Evolutionary conservation across 805 yeast genomes (phyloP), one percentile per base, ranked within the genome.

Genomic region (Ascoidea rubescens): DNA sequence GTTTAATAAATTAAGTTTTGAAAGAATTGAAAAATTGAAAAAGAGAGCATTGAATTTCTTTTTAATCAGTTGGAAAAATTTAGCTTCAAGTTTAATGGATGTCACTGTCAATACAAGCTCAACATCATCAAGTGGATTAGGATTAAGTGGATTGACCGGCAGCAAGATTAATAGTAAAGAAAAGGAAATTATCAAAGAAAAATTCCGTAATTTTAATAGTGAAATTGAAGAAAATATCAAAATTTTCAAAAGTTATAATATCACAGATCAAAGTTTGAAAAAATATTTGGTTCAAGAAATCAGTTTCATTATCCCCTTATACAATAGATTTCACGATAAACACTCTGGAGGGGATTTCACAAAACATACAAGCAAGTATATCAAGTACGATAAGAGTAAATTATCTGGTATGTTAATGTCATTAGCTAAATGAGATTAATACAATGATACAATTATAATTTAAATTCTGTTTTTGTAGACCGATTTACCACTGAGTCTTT

Each of bases 251-350:
- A 72, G 73, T 49, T 83, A 79, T 63, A 77, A 76, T 53, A 73
- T 88, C 48, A 77, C 81, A 6, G 95, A 88, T 62, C 73, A 78
- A 4, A 74, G 74, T 46, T 71, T 91, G 64, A 80, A 80, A 55
- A 73, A 75, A 53, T 77, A 74, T 52, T 68, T 93, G 58, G 73
- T 79, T 14, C 77, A 78, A 52, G 97, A 91, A 60, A 60, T 81
- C 31, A 62, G 81, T 43, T 79, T 88, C 58, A 82, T 93, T 50
- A 73, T 80, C 54, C 96, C 96, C 12, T 77, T 91, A 52, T 91
- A 91, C 67, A 81, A 83, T 61, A 80, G 93, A 60, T 84, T 91
- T 63, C 83, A 87, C 65, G 88, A 85, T 59, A 85, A 86, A 64
- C 82, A 86, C 59, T 77, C 77, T 4, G 69, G 68, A 32, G 80